phyloP scores from a whole-genome alignment of 192 early-diverging fungal genomes.

The Pilaira anomala region DNA sequence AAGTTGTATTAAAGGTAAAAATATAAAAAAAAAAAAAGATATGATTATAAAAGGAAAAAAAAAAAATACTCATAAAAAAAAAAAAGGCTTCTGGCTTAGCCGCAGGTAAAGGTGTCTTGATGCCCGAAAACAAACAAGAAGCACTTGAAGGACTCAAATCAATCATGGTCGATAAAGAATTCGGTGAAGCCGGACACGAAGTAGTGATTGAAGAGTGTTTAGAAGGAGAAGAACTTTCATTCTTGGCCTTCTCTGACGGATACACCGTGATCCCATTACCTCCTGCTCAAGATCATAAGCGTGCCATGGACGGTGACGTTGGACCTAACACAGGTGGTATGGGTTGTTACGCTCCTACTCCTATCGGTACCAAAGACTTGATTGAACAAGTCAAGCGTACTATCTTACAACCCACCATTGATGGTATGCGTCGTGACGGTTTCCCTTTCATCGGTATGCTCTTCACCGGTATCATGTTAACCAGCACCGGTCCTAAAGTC shows the following conservation, averaged over 20 bases:
- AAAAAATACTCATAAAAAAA: neutral
- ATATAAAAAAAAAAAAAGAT: neutral
- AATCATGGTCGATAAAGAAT: constrained; percentile 90
- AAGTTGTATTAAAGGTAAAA: constrained; percentile 78
- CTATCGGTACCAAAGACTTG: constrained; percentile 80
- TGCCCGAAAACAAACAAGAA: constrained; percentile 83
- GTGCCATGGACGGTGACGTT: constrained; percentile 87
- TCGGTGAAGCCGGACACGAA: constrained; percentile 87
- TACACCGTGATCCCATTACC: constrained; percentile 90
- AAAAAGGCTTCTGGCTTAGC: constrained; percentile 86
- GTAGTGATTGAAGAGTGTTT: constrained; percentile 96
- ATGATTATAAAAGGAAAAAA: neutral
- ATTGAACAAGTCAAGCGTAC: constrained; percentile 67
- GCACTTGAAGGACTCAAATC: constrained; percentile 77
- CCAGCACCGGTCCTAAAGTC: constrained; percentile 84
- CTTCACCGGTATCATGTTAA: constrained; percentile 97
- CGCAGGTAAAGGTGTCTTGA: constrained; percentile 95
- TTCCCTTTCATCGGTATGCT: constrained; percentile 96
- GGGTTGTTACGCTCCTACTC: constrained; percentile 97
- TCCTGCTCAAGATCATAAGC: constrained; percentile 98
- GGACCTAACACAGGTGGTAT: constrained; percentile 99
- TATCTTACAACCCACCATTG: constrained; percentile 87
- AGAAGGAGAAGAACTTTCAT: constrained; percentile 89
- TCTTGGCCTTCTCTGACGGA: constrained; percentile 91
- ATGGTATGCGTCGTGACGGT: constrained; percentile 95